Base-by-base conservation (phyloP, 140 eudicot genomes). In the Oenanthe javanica region DNA sequence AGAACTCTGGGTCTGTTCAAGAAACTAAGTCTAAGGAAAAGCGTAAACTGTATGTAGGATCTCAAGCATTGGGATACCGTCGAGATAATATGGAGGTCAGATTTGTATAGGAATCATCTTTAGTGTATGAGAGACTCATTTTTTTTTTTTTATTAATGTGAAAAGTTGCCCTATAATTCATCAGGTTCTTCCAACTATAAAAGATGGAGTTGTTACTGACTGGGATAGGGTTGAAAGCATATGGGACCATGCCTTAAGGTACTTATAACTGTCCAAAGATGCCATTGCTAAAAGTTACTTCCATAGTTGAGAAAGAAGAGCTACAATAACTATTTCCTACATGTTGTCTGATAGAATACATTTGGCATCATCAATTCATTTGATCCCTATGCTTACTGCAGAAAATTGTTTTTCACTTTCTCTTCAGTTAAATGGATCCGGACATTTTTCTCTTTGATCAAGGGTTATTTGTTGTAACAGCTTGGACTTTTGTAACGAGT, bases 231-330 rank as follows among this genome's bases (percentile, higher is more conserved):
- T 88, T 76, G 99, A 95, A 83, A 89, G 83, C 90, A 89, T 92
- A 79, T 95, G 99, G 97, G 99, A 95, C 86, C 99, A 95, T 81
- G 95, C 99, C 77, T 89, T 92, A 76, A 90, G 93, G 99, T 94
- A 85, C 77, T 61, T 59, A 71, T 78, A 47, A 73, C 45, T 59
- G 47, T 9, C 74, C 31, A 63, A 61, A 21, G 4, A 71, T 38
- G 50, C 36, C 9, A n/a, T 61, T 21, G 7, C 5, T 5, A n/a
- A 15, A 64, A 27, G 27, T 2, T 12, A 31, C 40, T 25, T 67
- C 6, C 21, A 31, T 12, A 27, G 21, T 25, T 67, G 21, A 40
- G 15, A 27, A 80, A 15, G 50, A 38, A 51, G 10, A 16, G n/a
- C 45, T 7, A 3, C 46, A 47, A 5, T 36, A 16, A 6, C 43